phyloP scores from a whole-genome alignment of 805 yeast genomes.

The Helenozyma rhizophorensis region DNA sequence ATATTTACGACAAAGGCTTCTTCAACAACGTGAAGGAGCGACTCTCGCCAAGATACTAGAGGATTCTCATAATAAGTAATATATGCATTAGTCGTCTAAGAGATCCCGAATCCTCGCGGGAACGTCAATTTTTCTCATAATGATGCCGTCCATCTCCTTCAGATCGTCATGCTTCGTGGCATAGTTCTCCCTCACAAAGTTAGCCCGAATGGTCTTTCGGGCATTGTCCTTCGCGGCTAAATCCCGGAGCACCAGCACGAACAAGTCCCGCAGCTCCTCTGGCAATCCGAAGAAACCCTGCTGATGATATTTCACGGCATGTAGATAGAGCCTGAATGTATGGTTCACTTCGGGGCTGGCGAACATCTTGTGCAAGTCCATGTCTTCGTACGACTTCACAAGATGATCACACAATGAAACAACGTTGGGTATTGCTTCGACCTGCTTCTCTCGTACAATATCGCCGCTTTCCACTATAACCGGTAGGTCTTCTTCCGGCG shows the following conservation, averaged over 20 bases:
- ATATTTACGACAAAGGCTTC: constrained; percentile 50
- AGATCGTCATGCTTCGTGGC: too few species aligned
- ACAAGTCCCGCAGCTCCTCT: too few species aligned
- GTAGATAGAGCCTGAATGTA: constrained; percentile 12
- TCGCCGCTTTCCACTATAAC: constrained; percentile 7
- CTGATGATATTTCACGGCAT: constrained; percentile 5
- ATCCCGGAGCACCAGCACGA: too few species aligned
- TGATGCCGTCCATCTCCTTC: too few species aligned
- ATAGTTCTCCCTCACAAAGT: too few species aligned
- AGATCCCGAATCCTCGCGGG: neutral
- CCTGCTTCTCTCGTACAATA: constrained; percentile 2
- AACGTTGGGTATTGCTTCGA: constrained; percentile 3
- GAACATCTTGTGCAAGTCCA: constrained; percentile 8
- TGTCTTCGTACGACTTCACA: constrained; percentile 6
- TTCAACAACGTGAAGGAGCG: constrained; percentile 31
- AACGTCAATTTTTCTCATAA: neutral
- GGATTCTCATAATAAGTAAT: too few species aligned
- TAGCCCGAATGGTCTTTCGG: too few species aligned
- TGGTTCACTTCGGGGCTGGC: constrained; percentile 6
- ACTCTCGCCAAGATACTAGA: too few species aligned
- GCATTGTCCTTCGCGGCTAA: too few species aligned
- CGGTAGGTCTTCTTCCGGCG: constrained; percentile 8
- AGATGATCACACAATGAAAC: constrained; percentile 1
- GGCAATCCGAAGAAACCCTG: too few species aligned
- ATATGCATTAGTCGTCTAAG: too few species aligned